Evolutionary conservation across 495 filamentous ascomycete species (phyloP).

Genomic region (Neurospora hispaniola): DNA sequence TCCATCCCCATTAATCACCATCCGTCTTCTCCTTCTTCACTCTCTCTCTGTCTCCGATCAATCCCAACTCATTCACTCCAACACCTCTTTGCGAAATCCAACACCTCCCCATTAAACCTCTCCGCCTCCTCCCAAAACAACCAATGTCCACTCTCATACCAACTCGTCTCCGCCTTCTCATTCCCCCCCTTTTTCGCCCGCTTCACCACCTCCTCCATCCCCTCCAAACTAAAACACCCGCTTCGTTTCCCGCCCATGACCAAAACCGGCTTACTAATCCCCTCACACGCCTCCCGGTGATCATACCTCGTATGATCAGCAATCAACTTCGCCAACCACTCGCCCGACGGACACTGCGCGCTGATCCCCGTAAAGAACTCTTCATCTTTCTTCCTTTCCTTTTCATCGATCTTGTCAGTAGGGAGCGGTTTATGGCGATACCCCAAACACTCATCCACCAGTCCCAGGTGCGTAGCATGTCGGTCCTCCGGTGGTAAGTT

Average conservation of each 20-base stretch:
- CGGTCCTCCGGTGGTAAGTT: background rate
- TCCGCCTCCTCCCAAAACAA: slow-evolving; percentile 37
- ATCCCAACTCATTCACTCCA: background rate
- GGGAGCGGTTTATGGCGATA: slow-evolving; percentile 20
- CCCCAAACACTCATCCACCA: slow-evolving; percentile 31
- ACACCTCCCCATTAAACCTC: slow-evolving; percentile 27
- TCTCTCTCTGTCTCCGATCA: background rate
- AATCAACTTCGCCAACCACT: slow-evolving; percentile 33
- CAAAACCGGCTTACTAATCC: slow-evolving; percentile 19
- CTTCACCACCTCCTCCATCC: slow-evolving; percentile 28
- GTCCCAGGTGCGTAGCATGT: slow-evolving; percentile 14
- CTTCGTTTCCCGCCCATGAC: slow-evolving; percentile 32
- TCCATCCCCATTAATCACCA: background rate
- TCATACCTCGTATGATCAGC: slow-evolving; percentile 38
- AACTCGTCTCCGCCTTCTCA: slow-evolving; percentile 14
- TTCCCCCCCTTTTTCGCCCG: slow-evolving; percentile 13
- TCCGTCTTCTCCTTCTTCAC: background rate
- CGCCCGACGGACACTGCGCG: slow-evolving; percentile 20
- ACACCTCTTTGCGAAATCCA: slow-evolving; percentile 17
- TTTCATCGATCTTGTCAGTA: background rate
- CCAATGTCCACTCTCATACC: slow-evolving; percentile 37
- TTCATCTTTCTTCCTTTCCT: background rate
- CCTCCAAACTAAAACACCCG: slow-evolving; percentile 35
- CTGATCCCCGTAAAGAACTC: slow-evolving; percentile 30
- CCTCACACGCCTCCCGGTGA: slow-evolving; percentile 32